Percentiles rank a stretch among this genome's conserved stretches.
Evolutionary conservation across 495 filamentous ascomycete species (phyloP).

Genomic region (Annulohypoxylon stygium): DNA sequence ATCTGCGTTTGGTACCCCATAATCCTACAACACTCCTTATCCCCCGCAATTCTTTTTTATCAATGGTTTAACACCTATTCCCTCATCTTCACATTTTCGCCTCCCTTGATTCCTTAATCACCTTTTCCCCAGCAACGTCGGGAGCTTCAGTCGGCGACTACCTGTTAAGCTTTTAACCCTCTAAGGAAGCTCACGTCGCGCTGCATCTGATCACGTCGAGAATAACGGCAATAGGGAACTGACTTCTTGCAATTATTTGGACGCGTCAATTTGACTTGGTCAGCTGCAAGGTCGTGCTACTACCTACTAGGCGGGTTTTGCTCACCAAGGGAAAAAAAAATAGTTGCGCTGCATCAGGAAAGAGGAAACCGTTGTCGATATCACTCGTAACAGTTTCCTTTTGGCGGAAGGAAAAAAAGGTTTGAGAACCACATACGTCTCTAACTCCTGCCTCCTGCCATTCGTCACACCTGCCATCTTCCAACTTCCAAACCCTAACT

Average conservation of each 20-base stretch:
- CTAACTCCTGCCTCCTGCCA: slow-evolving; percentile 49
- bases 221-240: not conserved
- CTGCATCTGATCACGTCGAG: slow-evolving; percentile 22
- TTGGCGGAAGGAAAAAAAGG: slow-evolving; percentile 49
- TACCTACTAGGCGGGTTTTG: slow-evolving; percentile 14
- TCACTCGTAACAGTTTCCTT: slow-evolving; percentile 33
- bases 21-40: not conserved
- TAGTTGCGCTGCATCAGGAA: slow-evolving; percentile 12
- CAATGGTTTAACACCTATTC: slow-evolving; percentile 11
- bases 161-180: not conserved
- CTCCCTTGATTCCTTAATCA: slow-evolving; percentile 10
- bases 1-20: not conserved
- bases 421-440: slow-evolving; percentile 52
- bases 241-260: not conserved
- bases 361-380: slow-evolving; percentile 41
- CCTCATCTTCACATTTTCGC: not conserved
- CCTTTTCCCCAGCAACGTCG: not conserved
- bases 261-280: slow-evolving; percentile 1
- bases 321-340: slow-evolving; percentile 4
- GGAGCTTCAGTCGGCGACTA: slow-evolving; percentile 13
- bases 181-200: slow-evolving; percentile 10
- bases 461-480: slow-evolving; percentile 28
- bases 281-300: slow-evolving; percentile 2
- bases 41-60: slow-evolving; percentile 8
- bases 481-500: slow-evolving; percentile 37